These are phyloP conservation scores for Elaeagnus macrophylla DNA, from an alignment of 306 rosid species.

Conservation along the genomic window DNA sequence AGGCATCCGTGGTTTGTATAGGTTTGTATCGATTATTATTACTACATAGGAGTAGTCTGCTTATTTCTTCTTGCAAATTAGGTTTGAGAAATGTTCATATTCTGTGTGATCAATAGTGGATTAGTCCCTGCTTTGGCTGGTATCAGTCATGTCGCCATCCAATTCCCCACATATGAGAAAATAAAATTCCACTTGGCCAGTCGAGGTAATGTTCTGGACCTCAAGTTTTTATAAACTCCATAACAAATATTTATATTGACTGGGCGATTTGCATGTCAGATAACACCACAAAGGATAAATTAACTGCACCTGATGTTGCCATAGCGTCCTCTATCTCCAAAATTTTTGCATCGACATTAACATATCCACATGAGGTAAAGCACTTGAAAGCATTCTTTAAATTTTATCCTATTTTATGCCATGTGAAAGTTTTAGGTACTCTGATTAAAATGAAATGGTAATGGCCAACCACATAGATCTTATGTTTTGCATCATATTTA, in stretches of 20 bases:
- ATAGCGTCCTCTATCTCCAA: constrained; percentile 79
- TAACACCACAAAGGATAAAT: constrained; percentile 56
- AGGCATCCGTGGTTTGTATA: constrained; percentile 84
- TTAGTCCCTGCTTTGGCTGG: constrained; percentile 90
- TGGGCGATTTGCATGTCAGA: constrained; percentile 27
- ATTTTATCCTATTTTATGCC: neutral
- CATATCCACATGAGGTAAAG: constrained; percentile 86
- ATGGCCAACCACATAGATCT: too few species aligned
- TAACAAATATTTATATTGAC: neutral
- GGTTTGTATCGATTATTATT: constrained; percentile 35
- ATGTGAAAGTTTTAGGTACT: too few species aligned
- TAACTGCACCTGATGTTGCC: constrained; percentile 72
- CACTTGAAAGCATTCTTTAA: constrained; percentile 15
- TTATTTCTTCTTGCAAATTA: constrained; percentile 3
- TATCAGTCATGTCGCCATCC: constrained; percentile 84
- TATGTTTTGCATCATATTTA: too few species aligned
- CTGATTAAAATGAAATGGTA: too few species aligned
- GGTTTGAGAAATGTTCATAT: constrained; percentile 10
- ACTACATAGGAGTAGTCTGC: constrained; percentile 7
- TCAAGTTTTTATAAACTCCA: neutral
- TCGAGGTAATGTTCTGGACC: constrained; percentile 38
- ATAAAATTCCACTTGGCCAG: constrained; percentile 60
- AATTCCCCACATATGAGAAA: constrained; percentile 71
- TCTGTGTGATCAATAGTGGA: constrained; percentile 44
- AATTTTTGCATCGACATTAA: constrained; percentile 79